Base-by-base conservation (phyloP, 1,284 basidiomycete genomes). In the Xanthoconium separans region DNA sequence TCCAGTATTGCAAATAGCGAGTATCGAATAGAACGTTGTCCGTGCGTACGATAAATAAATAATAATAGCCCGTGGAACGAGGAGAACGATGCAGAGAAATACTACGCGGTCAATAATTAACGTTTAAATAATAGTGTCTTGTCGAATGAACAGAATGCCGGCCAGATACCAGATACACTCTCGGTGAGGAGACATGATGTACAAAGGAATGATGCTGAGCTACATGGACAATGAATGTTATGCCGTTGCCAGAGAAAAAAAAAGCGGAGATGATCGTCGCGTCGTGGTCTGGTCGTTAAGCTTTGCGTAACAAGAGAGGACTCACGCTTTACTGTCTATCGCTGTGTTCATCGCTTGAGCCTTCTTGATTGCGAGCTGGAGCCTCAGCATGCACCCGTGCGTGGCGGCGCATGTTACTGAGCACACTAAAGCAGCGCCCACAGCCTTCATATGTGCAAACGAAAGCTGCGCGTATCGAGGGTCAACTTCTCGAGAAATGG, bases 361-460 rank as follows among this genome's bases (percentile, higher is more conserved):
- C 62, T 55, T 77, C 78, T 50, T 68, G 68, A 43, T 71, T 70
- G 58, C 70, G 73, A 50, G 62, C 63, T 22, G 69, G 57, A 41
- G 60, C 60, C 44, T 76, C 75, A n/a, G 70, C 76, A 64, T 91
- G 89, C 22, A 87, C 85, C 54, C 89, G 82, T 53, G 87, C 83
- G 68, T 92, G 89, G 53, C 89, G 78, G 56, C 89, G 85, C 90
- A 92, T 92, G 75, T 92, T 92, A 69, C 88, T 91, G 65, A 91
- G 81, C 50, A 92, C 90, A 67, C 88, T 91, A 72, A 92, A 92
- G 65, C 84, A 84, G 50, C 89, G 83, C 9, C 87, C 86, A 70
- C 90, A 92, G 55, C 81, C 82, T 56, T 85, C 82, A 53, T 84
- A 80, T 15, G 89, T 83, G 68, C 90, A 92, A 51, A 79, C 74